Conservation (phyloP, 1,284 basidiomycete genomes). For the Gomphus bonarii region DNA sequence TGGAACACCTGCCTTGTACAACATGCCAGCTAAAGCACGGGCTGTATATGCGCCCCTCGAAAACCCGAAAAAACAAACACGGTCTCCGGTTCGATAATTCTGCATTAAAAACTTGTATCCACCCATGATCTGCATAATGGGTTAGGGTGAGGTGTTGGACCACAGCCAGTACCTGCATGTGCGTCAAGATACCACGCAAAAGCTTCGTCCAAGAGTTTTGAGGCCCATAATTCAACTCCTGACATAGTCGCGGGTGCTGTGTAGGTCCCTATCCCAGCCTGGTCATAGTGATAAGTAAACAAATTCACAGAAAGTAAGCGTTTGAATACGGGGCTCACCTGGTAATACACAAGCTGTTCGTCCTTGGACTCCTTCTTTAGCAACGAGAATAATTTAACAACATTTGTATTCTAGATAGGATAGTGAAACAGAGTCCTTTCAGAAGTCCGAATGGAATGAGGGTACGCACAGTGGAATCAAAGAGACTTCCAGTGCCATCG, state of each 20-base stretch:
- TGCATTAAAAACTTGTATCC: conserved; percentile 60
- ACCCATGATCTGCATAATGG: conserved; percentile 27
- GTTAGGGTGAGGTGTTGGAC: background rate
- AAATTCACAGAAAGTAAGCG: background rate
- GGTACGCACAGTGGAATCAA: conserved; percentile 29
- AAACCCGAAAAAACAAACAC: conserved; percentile 27
- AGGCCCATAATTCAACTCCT: conserved; percentile 37
- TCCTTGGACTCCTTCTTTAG: conserved; percentile 46
- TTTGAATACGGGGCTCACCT: conserved; percentile 29
- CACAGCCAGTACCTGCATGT: conserved; percentile 26
- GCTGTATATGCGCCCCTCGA: conserved; percentile 27
- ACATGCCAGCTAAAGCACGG: conserved; percentile 30
- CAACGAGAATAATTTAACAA: conserved; percentile 55
- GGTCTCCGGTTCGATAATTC: conserved; percentile 26
- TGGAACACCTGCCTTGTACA: conserved; percentile 20
- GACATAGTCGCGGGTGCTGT: conserved; percentile 41
- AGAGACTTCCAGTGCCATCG: conserved; percentile 49
- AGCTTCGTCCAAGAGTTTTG: conserved; percentile 44
- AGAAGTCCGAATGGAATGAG: background rate
- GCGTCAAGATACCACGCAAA: conserved; percentile 48
- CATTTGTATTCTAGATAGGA: conserved; percentile 53
- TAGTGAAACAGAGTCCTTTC: background rate
- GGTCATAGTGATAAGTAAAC: conserved; percentile 7
- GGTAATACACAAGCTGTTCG: conserved; percentile 59
- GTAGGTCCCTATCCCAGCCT: conserved; percentile 57